Percentiles rank a stretch among this genome's conserved stretches.
Conservation (phyloP, 371 early-diverging fungal species). For the Parasitella parasitica region DNA sequence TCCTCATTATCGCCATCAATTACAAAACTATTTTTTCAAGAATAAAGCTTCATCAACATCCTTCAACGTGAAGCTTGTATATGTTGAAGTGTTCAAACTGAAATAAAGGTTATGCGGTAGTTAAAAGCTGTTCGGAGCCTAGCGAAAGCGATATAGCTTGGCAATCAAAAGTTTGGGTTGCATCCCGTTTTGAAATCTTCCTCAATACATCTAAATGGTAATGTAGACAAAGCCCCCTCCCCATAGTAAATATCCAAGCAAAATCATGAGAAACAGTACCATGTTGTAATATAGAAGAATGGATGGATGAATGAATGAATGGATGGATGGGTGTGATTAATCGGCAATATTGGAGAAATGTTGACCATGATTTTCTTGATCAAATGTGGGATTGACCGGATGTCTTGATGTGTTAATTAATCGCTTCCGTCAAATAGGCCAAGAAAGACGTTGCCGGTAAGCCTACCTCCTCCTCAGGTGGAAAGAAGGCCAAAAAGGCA, state of each 20-base stretch:
- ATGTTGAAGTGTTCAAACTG: too few species aligned
- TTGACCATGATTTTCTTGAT: background rate
- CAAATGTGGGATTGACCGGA: background rate
- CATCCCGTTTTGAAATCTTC: slow-evolving; percentile 19
- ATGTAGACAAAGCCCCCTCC: background rate
- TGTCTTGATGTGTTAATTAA: background rate
- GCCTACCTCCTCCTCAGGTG: slow-evolving; percentile 75
- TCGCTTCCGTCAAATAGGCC: slow-evolving; percentile 39
- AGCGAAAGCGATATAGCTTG: background rate
- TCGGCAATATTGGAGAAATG: background rate
- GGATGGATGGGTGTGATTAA: background rate
- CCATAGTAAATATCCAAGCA: background rate
- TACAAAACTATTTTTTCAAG: too few species aligned
- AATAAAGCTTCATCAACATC: too few species aligned
- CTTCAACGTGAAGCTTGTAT: too few species aligned
- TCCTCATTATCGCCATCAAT: too few species aligned
- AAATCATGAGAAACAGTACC: background rate
- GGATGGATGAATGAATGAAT: slow-evolving; percentile 3
- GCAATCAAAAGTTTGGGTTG: background rate
- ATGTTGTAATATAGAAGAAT: background rate
- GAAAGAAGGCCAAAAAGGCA: slow-evolving; percentile 84
- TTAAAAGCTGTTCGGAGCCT: background rate
- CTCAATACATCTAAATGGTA: slow-evolving; percentile 30
- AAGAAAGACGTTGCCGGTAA: slow-evolving; percentile 72
- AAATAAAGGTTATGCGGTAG: background rate